These are phyloP conservation scores for Yarrowia deformans DNA, from an alignment of 805 yeast species.

Conservation along the genomic window DNA sequence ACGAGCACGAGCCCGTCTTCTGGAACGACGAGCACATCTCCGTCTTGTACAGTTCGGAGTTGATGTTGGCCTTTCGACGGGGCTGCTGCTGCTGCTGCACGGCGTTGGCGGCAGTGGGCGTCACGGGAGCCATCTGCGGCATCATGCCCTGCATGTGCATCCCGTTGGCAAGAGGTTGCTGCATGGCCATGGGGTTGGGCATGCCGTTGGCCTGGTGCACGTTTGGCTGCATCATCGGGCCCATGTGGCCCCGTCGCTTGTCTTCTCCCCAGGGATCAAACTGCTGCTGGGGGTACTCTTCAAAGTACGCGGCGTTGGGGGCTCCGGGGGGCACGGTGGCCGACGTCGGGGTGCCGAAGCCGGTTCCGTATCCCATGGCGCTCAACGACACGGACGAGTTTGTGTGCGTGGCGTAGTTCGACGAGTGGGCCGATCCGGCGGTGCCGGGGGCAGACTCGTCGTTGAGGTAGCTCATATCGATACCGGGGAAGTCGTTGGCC, in stretches of 20 bases:
- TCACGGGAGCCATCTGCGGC: conserved; percentile 22
- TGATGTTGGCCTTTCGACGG: conserved; percentile 48
- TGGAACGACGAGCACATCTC: conserved; percentile 84
- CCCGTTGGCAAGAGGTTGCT: not conserved
- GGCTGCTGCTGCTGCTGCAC: conserved; percentile 44
- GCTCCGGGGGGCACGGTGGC: conserved; percentile 27
- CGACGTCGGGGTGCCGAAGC: conserved; percentile 14
- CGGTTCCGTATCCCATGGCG: conserved; percentile 26
- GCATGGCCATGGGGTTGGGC: conserved; percentile 9
- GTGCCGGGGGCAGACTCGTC: conserved; percentile 15
- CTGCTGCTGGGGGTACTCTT: conserved; percentile 36
- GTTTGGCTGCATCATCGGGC: conserved; percentile 14
- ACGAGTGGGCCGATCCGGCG: conserved; percentile 26
- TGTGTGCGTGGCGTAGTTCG: conserved; percentile 24
- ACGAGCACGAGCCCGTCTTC: conserved; percentile 75
- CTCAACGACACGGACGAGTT: conserved; percentile 32
- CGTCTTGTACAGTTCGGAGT: conserved; percentile 83
- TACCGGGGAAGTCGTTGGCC: conserved; percentile 34
- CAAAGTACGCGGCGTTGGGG: conserved; percentile 31
- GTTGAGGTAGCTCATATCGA: conserved; percentile 38
- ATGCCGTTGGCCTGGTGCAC: conserved; percentile 20
- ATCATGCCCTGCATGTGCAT: conserved; percentile 24
- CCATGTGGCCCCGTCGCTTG: conserved; percentile 27
- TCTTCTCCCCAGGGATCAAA: conserved; percentile 37
- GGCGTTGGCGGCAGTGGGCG: conserved; percentile 8